phyloP scores from a whole-genome alignment of 2,329 filamentous ascomycete genomes.

The Aspergillus terreus region DNA sequence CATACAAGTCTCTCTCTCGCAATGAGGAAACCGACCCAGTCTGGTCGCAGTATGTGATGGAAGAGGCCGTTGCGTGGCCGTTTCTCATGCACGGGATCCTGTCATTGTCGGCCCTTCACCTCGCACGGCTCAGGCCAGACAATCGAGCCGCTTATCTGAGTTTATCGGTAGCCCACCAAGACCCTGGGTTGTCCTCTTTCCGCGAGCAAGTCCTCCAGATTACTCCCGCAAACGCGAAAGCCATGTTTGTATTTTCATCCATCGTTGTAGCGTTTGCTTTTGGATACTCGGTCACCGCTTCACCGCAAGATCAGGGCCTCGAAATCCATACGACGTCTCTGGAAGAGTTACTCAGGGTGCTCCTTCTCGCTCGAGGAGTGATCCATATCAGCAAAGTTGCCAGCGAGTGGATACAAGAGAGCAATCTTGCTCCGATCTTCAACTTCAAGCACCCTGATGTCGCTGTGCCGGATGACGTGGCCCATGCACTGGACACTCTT shows the following conservation, averaged over 20 bases:
- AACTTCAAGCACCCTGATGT: neutral
- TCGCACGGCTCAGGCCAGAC: constrained; percentile 8
- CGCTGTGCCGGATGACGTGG: neutral
- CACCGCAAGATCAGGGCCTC: neutral
- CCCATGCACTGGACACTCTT: neutral
- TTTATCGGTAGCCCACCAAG: constrained; percentile 17
- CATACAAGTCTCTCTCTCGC: constrained; percentile 15
- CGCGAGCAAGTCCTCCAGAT: constrained; percentile 8
- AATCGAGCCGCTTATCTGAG: constrained; percentile 14
- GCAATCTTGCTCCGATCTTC: constrained; percentile 6
- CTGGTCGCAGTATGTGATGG: constrained; percentile 16
- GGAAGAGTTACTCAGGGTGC: constrained; percentile 2
- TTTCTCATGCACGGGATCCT: constrained; percentile 25
- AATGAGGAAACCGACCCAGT: constrained; percentile 16
- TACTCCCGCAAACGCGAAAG: constrained; percentile 12
- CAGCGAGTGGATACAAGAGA: neutral
- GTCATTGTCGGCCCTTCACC: constrained; percentile 20
- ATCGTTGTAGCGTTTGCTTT: constrained; percentile 21
- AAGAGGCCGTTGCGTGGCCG: constrained; percentile 17
- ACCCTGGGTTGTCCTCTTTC: constrained; percentile 3
- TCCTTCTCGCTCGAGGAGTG: constrained; percentile 6
- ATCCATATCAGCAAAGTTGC: constrained; percentile 2
- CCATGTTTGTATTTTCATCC: constrained; percentile 14
- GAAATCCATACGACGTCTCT: neutral
- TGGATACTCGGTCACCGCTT: constrained; percentile 13